These are phyloP conservation scores for Penicillium sp. DNA, from an alignment of 2,329 filamentous ascomycete genomes.

Conservation along the genomic window DNA sequence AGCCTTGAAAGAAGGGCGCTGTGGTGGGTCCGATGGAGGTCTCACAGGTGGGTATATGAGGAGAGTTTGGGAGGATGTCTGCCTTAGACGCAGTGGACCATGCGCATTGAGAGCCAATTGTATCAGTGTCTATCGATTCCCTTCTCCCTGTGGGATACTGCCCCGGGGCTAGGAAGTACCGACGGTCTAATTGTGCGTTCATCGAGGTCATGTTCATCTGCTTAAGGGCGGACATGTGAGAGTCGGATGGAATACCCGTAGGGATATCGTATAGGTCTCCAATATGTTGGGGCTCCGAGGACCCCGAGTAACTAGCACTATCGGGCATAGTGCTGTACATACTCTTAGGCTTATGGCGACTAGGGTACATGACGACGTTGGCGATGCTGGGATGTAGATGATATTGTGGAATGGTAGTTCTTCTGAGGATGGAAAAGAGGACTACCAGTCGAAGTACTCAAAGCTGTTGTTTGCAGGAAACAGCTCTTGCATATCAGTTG, in stretches of 20 bases:
- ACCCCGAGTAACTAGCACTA: background rate
- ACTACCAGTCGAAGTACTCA: conserved; percentile 9
- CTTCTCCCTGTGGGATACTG: conserved; percentile 13
- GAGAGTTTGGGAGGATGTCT: conserved; percentile 9
- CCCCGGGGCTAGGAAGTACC: conserved; percentile 14
- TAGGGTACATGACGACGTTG: conserved; percentile 6
- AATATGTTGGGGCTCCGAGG: conserved; percentile 3
- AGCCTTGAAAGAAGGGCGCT: conserved; percentile 17
- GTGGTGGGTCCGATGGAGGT: background rate
- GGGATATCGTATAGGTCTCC: conserved; percentile 11
- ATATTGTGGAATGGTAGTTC: background rate
- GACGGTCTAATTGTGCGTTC: conserved; percentile 5
- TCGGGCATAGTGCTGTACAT: conserved; percentile 1
- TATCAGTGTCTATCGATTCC: conserved; percentile 14
- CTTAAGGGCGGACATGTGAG: conserved; percentile 5
- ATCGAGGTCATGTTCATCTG: conserved; percentile 6
- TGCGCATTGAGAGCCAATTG: conserved; percentile 18
- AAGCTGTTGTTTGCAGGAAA: conserved; percentile 3
- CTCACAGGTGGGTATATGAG: conserved; percentile 8
- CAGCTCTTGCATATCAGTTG: conserved; percentile 14
- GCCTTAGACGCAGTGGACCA: conserved; percentile 19
- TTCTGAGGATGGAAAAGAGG: background rate
- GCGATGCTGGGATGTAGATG: background rate
- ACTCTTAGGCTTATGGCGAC: background rate
- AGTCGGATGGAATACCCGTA: conserved; percentile 6